Base-by-base conservation (phyloP, 192 early-diverging fungal species). In the Tieghemiomyces parasiticus region DNA sequence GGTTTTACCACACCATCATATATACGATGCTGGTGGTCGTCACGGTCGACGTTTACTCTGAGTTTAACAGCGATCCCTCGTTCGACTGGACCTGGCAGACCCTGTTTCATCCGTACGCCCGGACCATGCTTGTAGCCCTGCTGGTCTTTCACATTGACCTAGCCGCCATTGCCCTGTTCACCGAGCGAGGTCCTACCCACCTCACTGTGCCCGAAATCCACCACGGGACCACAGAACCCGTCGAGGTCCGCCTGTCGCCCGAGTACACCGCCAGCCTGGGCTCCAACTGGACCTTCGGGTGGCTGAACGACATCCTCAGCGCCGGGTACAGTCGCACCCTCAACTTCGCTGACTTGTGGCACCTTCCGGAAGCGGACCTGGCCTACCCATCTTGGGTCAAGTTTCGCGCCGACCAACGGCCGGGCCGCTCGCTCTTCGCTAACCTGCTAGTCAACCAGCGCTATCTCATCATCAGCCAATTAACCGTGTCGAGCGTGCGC, bases 281-380 rank as follows among this genome's bases (percentile, higher is more conserved):
- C 24, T 61, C 62, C 46, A 47, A 42, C 25, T 62, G 70, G 59
- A 64, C 68, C n/a, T 88, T 85, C 58, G 60, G 63, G 24, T 84
- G 82, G 76, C 59, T 78, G 2, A 81, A 77, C 65, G 62, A 75
- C 12, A 48, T 92, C 20, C 66, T 92, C 52, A 62, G 69, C 12
- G 65, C 71, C 9, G 85, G 76, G 32, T 68, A 69, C 31, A 63
- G 47, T 47, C 63, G 75, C 31, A 71, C 72, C n/a, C 72, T 91
- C 19, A 72, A 75, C n/a, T 67, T 74, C 12, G 58, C 69, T 30
- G 83, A 91, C 38, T 58, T 91, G 33, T 77, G 75, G 54, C 63
- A 71, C 3, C 67, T 91, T 28, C 65, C 71, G 46, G 34, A 64
- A 16, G 33, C 60, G 3, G 80, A 87, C 35, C 64, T 63, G 44